Conservation (phyloP, 2,329 filamentous ascomycete genomes). For the Fusarium poae region DNA sequence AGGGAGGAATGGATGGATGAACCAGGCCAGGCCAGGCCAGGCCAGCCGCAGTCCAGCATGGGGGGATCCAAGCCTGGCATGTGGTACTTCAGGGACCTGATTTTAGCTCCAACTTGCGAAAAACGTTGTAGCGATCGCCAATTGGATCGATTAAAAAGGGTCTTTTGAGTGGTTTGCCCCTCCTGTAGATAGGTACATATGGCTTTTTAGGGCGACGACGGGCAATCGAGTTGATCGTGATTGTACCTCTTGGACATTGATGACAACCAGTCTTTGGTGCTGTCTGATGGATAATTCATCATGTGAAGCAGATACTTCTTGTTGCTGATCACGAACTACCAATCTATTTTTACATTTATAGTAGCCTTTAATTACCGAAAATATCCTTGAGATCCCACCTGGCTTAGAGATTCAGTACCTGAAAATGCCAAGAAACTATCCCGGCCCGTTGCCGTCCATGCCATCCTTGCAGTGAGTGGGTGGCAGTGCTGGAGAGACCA, state of each 20-base stretch:
- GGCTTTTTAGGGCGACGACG: background rate
- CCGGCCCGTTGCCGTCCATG: constrained; percentile 34
- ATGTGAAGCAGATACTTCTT: background rate
- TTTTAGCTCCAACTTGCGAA: constrained; percentile 19
- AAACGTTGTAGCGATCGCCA: constrained; percentile 26
- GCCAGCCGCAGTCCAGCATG: background rate
- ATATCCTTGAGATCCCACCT: background rate
- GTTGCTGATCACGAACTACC: background rate
- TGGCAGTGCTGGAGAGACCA: constrained; percentile 27
- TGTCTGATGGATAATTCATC: background rate
- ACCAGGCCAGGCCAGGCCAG: background rate
- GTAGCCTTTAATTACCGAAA: constrained; percentile 4
- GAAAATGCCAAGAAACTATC: constrained; percentile 31
- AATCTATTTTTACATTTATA: background rate
- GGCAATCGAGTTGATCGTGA: background rate
- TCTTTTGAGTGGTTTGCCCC: constrained; percentile 6
- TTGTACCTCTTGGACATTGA: background rate
- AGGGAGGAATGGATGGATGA: background rate
- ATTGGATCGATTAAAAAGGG: constrained; percentile 27
- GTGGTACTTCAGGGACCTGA: constrained; percentile 22
- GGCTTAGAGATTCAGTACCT: constrained; percentile 4
- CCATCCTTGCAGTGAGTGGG: constrained; percentile 20
- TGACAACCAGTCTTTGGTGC: background rate
- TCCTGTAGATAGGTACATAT: constrained; percentile 31
- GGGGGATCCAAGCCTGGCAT: constrained; percentile 13